Percentiles rank a stretch among this genome's conserved stretches.
Evolutionary conservation across 1,284 basidiomycete genomes (phyloP).

Genomic region (Fomitopsis palustris): DNA sequence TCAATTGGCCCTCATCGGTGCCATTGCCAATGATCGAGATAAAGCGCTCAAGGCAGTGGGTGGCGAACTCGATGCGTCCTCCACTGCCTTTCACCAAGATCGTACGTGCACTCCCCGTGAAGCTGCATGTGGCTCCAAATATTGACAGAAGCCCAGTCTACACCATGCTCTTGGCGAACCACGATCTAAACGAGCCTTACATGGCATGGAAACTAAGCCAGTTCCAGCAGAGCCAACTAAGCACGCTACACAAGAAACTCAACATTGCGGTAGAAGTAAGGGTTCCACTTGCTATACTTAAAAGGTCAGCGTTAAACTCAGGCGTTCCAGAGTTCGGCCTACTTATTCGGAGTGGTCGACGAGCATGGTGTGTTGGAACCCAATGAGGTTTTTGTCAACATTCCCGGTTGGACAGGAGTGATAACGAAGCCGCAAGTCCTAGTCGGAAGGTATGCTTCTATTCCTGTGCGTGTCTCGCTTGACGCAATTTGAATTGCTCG

Average conservation of each 20-base stretch:
- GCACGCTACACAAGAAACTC: conserved; percentile 13
- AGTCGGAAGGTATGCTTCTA: conserved; percentile 10
- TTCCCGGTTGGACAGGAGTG: conserved; percentile 15
- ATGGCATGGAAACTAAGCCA: conserved; percentile 9
- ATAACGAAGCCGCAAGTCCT: conserved; percentile 12
- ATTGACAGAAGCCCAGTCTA: conserved; percentile 9
- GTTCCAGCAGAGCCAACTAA: conserved; percentile 16
- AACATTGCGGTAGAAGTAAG: conserved; percentile 12
- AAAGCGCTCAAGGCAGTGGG: conserved; percentile 15
- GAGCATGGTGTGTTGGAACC: conserved; percentile 16
- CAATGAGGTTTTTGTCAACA: conserved; percentile 18
- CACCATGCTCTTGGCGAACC: conserved; percentile 15
- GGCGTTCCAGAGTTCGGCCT: conserved; percentile 13
- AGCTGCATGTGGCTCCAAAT: background rate
- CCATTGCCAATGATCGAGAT: conserved; percentile 17
- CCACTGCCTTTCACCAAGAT: conserved; percentile 13
- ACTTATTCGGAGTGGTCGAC: conserved; percentile 18
- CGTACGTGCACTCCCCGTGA: conserved; percentile 8
- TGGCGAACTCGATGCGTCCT: conserved; percentile 18
- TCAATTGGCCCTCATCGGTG: conserved; percentile 17
- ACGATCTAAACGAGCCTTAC: conserved; percentile 17
- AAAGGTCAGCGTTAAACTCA: background rate
- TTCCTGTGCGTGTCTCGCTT: background rate
- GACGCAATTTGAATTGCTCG: background rate
- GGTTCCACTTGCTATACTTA: background rate